Base-by-base conservation (phyloP, 2,329 filamentous ascomycete species). In the Kalmusia sp. region DNA sequence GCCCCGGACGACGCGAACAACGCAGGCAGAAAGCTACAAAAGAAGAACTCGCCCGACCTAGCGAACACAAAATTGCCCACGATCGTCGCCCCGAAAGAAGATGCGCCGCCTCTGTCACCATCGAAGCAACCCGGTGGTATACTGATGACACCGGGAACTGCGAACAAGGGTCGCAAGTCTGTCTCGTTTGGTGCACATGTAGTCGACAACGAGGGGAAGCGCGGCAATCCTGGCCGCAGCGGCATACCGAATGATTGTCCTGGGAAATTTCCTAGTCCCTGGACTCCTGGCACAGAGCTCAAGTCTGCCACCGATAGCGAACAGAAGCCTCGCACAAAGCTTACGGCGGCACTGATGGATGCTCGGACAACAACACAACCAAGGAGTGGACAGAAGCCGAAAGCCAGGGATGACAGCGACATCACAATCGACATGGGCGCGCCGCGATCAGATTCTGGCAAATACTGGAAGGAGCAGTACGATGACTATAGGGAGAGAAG, bases 381-480 rank as follows among this genome's bases (percentile, higher is more conserved):
- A 15, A 70, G 63, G 34, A 51, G 58, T 6, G 67, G 63, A 1
- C 65, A 71, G 46, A 72, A 63, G 31, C 64, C 56, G 21, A 73
- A 70, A 49, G 70, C 71, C 17, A 74, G 72, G 45, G 77, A 78
- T 61, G 82, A 85, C 46, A 79, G 82, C 49, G 88, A 92, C 62
- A 76, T 87, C 51, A 91, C 89, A 0, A 75, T 87, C 41, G 89
- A 92, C 64, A 76, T 91, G 43, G 88, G 88, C 57, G 87, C 91
- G 64, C 90, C 90, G 6, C 84, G 87, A 58, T 91, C 89, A 2
- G 84, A 88, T 54, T 92, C 89, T 3, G 90, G 89, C 6, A 86
- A 84, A 63, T 92, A 90, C 73, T 93, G 90, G 90, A 93, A 93
- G 74, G 82, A 84, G 21, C 85, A 92, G 67, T 93, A 90, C 64